Conservation (phyloP, 805 yeast genomes). For the Candida takata region DNA sequence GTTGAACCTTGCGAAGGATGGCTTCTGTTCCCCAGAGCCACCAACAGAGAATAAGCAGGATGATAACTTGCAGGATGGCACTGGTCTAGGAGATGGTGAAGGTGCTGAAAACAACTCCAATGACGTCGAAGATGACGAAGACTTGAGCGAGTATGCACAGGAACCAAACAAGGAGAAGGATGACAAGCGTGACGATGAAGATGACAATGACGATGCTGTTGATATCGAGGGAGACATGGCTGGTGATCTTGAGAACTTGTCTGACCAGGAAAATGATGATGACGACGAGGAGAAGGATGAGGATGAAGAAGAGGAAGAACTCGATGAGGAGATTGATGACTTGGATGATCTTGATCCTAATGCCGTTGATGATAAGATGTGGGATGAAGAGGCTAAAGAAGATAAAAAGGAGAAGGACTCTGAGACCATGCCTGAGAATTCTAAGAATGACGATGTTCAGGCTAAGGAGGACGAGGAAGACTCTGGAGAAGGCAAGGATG, state of each 20-base stretch:
- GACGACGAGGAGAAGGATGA: constrained; percentile 45
- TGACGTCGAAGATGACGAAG: constrained; percentile 89
- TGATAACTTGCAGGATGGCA: constrained; percentile 73
- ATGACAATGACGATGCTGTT: constrained; percentile 82
- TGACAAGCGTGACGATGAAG: constrained; percentile 55
- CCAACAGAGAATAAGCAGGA: constrained; percentile 55
- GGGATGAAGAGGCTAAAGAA: constrained; percentile 87
- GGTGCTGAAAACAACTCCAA: constrained; percentile 79
- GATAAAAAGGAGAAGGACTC: constrained; percentile 76
- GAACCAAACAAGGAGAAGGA: constrained; percentile 68
- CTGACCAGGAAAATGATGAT: constrained; percentile 56
- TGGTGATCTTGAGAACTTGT: constrained; percentile 77
- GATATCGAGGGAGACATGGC: constrained; percentile 97
- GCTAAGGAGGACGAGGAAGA: constrained; percentile 33
- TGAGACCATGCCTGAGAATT: constrained; percentile 56
- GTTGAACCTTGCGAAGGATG: constrained; percentile 59
- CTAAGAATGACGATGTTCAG: constrained; percentile 39
- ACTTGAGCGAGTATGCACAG: constrained; percentile 63
- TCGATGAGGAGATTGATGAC: constrained; percentile 87
- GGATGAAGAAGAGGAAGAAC: constrained; percentile 58
- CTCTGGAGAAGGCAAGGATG: constrained; percentile 13
- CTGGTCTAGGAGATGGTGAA: constrained; percentile 88
- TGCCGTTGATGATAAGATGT: constrained; percentile 94
- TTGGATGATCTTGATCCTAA: constrained; percentile 88
- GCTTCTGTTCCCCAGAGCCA: constrained; percentile 90